Conservation (phyloP, 2,329 filamentous ascomycete genomes). For the Chalaropsis ovoidea region DNA sequence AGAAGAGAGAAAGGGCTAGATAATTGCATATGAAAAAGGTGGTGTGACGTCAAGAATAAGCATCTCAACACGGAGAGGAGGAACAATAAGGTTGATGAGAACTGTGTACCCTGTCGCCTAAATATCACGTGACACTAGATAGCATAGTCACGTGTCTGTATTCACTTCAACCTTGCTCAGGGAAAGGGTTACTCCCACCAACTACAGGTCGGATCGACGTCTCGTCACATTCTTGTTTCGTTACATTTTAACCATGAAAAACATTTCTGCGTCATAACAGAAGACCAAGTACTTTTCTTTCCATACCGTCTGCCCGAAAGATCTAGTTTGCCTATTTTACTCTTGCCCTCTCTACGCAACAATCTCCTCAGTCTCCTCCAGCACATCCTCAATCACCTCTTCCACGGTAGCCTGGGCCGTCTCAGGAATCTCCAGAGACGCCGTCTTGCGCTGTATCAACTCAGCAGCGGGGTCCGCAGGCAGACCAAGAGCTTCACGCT, state of each 20-base stretch:
- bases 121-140: no score
- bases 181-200: no score
- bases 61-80: no score
- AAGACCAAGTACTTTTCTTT: constrained; percentile 25
- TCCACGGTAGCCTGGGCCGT: constrained; percentile 57
- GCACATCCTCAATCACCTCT: constrained; percentile 74
- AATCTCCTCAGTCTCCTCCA: constrained; percentile 77
- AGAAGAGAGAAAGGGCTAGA: no score
- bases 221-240: neutral
- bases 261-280: constrained; percentile 4
- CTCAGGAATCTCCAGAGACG: constrained; percentile 49
- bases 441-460: constrained; percentile 48
- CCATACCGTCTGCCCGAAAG: constrained; percentile 20
- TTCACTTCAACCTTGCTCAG: no score
- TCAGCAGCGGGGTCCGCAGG: constrained; percentile 55
- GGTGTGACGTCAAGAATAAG: no score
- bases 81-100: no score
- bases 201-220: neutral
- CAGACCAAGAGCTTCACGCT: constrained; percentile 58
- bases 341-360: constrained; percentile 33
- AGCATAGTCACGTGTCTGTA: no score
- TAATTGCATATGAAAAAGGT: no score
- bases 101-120: no score
- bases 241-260: neutral
- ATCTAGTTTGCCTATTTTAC: constrained; percentile 14